These are phyloP conservation scores for Nissolia schottii DNA, from an alignment of 306 rosid species.

Conservation along the genomic window DNA sequence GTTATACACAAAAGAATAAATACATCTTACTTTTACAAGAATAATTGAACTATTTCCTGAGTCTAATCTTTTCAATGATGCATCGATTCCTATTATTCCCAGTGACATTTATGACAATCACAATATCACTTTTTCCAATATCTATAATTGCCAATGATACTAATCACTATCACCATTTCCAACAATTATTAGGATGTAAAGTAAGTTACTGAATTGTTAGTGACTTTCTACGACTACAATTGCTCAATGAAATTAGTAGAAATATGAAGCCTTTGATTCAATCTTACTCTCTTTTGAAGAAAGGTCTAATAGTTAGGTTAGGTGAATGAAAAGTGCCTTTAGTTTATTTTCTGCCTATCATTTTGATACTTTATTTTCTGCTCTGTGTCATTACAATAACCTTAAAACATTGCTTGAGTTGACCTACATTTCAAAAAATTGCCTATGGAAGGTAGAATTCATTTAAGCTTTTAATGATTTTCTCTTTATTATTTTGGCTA, in stretches of 20 bases:
- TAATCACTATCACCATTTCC: no score
- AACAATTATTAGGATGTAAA: not conserved
- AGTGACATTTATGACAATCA: not conserved
- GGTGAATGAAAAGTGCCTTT: not conserved
- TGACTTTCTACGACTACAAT: not conserved
- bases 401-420: not conserved
- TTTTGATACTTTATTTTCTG: not conserved
- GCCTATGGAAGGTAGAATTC: not conserved
- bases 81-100: not conserved
- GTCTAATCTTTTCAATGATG: not conserved
- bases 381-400: not conserved
- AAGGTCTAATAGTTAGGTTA: not conserved
- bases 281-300: not conserved
- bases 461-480: not conserved
- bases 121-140: no score
- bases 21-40: not conserved
- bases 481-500: not conserved
- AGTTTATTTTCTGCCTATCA: no score
- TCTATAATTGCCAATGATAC: not conserved
- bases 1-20: no score
- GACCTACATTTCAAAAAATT: not conserved
- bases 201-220: not conserved
- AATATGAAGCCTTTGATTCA: not conserved
- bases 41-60: not conserved
- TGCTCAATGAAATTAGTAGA: not conserved